Percentiles rank a stretch among this genome's conserved stretches.
Evolutionary conservation across 1,139 yeast genomes (phyloP).

Genomic region (Suhomyces kunorum): DNA sequence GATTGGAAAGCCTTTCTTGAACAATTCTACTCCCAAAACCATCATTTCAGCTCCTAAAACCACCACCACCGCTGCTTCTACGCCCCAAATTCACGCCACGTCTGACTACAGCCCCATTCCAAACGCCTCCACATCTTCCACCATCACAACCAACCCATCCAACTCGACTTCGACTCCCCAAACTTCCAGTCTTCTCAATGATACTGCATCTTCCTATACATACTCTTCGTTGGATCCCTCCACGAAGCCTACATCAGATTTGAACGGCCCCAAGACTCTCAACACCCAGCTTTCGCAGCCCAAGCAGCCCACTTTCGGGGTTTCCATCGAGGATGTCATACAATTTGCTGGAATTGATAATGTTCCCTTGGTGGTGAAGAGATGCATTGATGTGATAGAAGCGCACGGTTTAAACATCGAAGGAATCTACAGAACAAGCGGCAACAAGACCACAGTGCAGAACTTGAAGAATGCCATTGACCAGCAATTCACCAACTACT

Average conservation of each 20-base stretch:
- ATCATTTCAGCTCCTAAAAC: neutral
- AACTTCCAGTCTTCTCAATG: neutral
- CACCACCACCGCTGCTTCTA: neutral
- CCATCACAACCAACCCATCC: neutral
- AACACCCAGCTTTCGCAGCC: constrained; percentile 26
- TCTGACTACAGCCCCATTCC: neutral
- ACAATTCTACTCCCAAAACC: constrained; percentile 17
- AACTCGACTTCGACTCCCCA: constrained; percentile 3
- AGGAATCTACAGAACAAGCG: constrained; percentile 86
- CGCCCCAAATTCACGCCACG: neutral
- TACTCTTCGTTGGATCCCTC: constrained; percentile 44
- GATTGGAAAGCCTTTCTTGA: constrained; percentile 43
- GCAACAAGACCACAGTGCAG: constrained; percentile 73
- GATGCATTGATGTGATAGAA: constrained; percentile 86
- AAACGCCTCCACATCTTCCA: constrained; percentile 1
- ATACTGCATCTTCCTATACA: constrained; percentile 7
- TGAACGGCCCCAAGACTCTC: constrained; percentile 48
- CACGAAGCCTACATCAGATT: constrained; percentile 27
- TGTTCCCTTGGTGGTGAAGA: constrained; percentile 88
- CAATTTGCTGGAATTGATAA: constrained; percentile 81
- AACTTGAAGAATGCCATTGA: constrained; percentile 75
- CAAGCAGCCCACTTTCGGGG: constrained; percentile 71
- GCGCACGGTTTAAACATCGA: constrained; percentile 79
- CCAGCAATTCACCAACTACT: constrained; percentile 67
- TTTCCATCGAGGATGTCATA: constrained; percentile 71